A percentile compares a stretch with the other conserved stretches of the same genome.
phyloP scores from a whole-genome alignment of 257 asterid species.

The Forsythia viridissima region DNA sequence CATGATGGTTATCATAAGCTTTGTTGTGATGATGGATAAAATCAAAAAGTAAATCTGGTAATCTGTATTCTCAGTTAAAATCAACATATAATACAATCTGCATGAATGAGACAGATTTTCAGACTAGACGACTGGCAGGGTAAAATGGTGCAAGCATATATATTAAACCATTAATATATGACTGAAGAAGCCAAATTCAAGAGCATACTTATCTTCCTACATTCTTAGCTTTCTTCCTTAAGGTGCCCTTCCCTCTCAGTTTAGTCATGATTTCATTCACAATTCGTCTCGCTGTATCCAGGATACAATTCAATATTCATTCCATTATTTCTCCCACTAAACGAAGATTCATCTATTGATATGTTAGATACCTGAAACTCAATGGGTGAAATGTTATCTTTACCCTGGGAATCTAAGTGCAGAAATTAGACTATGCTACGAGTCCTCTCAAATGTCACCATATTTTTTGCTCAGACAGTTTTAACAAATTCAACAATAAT shows the following conservation, averaged over 20 bases:
- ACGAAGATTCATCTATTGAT: neutral
- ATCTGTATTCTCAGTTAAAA: neutral
- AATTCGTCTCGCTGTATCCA: conserved; percentile 2
- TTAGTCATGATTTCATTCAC: neutral
- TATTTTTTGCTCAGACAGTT: neutral
- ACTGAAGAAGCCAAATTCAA: neutral
- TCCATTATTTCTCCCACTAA: neutral
- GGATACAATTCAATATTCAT: neutral
- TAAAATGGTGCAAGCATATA: conserved; percentile 3
- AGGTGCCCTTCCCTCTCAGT: neutral
- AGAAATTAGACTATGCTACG: neutral
- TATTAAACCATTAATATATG: neutral
- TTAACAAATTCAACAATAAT: neutral
- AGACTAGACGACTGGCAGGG: neutral
- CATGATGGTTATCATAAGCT: neutral
- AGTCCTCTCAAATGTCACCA: neutral
- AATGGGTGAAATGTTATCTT: neutral
- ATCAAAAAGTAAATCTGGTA: neutral
- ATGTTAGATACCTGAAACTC: neutral
- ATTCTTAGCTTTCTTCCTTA: neutral
- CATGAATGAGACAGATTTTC: neutral
- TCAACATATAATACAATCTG: neutral
- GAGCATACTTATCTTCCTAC: neutral
- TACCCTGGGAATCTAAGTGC: neutral
- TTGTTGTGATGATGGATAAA: neutral